These are phyloP conservation scores for Gynochthodes officinalis DNA, from an alignment of 257 asterid genomes.

Conservation along the genomic window DNA sequence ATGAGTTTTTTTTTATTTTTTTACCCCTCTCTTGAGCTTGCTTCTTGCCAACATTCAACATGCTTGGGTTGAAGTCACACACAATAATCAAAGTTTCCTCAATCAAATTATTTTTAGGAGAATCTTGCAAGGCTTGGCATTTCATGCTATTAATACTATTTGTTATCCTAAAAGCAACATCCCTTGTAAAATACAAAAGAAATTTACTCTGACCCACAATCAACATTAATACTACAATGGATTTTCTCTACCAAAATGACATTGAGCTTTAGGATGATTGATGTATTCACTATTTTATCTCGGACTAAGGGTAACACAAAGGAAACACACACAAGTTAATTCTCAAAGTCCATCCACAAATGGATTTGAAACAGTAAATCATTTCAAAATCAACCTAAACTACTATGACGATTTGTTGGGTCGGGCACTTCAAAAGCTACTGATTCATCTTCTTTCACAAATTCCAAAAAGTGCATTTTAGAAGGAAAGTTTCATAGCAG, in stretches of 20 bases:
- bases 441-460: not conserved
- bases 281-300: not conserved
- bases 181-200: constrained; percentile 63
- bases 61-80: constrained; percentile 87
- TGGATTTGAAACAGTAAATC: not conserved
- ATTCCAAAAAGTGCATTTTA: not conserved
- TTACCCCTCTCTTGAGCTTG: constrained; percentile 80
- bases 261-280: not conserved
- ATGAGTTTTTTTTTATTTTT: no score
- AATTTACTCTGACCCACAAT: constrained; percentile 16
- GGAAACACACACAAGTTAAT: not conserved
- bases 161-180: constrained; percentile 87
- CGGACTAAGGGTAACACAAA: not conserved
- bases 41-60: constrained; percentile 80
- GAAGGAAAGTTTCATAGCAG: not conserved
- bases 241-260: not conserved
- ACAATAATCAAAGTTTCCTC: constrained; percentile 73
- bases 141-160: constrained; percentile 53
- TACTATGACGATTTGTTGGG: not conserved
- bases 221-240: constrained; percentile 13
- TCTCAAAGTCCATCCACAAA: not conserved
- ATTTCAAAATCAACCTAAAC: not conserved
- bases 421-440: not conserved
- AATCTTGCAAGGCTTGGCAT: constrained; percentile 57
- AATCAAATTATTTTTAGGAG: constrained; percentile 47